Evolutionary conservation across 1,139 yeast genomes (phyloP).

Genomic region (Yamadazyma kanchanaburiensis): DNA sequence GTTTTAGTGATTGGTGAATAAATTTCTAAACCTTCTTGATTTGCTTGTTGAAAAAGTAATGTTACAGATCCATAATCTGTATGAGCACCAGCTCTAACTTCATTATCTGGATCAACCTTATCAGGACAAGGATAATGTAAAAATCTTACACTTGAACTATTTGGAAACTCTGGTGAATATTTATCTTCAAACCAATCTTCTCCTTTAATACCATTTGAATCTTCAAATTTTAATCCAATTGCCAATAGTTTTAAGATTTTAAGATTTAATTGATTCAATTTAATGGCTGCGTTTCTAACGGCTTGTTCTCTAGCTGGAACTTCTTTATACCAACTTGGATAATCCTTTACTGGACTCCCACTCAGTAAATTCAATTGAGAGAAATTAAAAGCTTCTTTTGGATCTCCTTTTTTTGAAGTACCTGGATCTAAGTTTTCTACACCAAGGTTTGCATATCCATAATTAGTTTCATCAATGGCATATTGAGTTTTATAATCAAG

Average conservation of each 20-base stretch:
- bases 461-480: slow-evolving; percentile 49
- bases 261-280: slow-evolving; percentile 42
- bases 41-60: slow-evolving; percentile 61
- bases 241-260: slow-evolving; percentile 52
- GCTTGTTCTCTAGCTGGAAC: slow-evolving; percentile 28
- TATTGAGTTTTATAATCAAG: slow-evolving; percentile 43
- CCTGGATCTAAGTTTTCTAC: slow-evolving; percentile 57
- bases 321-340: slow-evolving; percentile 44
- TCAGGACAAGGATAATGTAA: slow-evolving; percentile 67
- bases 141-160: slow-evolving; percentile 66
- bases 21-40: slow-evolving; percentile 74
- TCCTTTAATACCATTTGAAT: slow-evolving; percentile 25
- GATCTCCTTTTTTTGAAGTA: slow-evolving; percentile 49
- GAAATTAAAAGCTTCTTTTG: slow-evolving; percentile 58
- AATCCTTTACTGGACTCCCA: slow-evolving; percentile 28
- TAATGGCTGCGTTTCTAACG: slow-evolving; percentile 28
- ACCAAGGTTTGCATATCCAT: slow-evolving; percentile 61
- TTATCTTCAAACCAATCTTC: slow-evolving; percentile 60
- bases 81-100: slow-evolving; percentile 82
- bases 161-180: slow-evolving; percentile 44
- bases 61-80: slow-evolving; percentile 80
- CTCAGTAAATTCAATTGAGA: slow-evolving; percentile 36
- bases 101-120: slow-evolving; percentile 47
- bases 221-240: slow-evolving; percentile 56
- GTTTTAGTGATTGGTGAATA: slow-evolving; percentile 47